These are phyloP conservation scores for Geosmithia morbida DNA, from an alignment of 2,329 filamentous ascomycete genomes.

Conservation along the genomic window DNA sequence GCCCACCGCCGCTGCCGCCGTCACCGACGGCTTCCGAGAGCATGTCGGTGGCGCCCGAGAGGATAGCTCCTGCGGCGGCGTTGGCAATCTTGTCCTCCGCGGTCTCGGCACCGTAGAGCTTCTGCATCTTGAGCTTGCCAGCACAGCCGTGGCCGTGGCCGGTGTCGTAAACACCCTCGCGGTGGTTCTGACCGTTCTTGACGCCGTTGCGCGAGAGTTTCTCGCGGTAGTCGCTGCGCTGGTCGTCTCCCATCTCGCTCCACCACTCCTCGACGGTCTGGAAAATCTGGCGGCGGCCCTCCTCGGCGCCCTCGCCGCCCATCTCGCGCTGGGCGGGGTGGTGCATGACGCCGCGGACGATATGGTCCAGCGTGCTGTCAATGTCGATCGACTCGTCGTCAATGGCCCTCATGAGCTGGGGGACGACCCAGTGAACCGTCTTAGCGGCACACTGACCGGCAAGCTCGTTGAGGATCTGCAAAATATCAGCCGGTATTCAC, in stretches of 20 bases:
- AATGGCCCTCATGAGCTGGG: conserved; percentile 78
- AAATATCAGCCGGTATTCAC: background rate
- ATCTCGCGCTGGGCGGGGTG: conserved; percentile 66
- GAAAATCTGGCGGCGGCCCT: conserved; percentile 69
- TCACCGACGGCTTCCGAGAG: conserved; percentile 9
- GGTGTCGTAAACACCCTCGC: conserved; percentile 67
- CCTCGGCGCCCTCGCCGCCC: conserved; percentile 54
- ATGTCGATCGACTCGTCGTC: conserved; percentile 62
- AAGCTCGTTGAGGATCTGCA: conserved; percentile 65
- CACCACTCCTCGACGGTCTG: conserved; percentile 74
- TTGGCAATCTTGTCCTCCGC: conserved; percentile 41
- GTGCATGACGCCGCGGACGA: conserved; percentile 73
- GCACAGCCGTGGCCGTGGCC: conserved; percentile 76
- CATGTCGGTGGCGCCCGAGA: conserved; percentile 41
- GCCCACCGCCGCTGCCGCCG: conserved; percentile 47
- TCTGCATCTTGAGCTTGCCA: conserved; percentile 66
- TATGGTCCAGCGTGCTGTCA: conserved; percentile 55
- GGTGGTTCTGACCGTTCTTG: conserved; percentile 66
- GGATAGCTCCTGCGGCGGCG: conserved; percentile 39
- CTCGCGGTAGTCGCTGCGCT: conserved; percentile 52
- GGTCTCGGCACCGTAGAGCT: conserved; percentile 38
- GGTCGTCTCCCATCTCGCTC: conserved; percentile 46
- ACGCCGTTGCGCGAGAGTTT: conserved; percentile 73
- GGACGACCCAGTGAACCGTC: conserved; percentile 73
- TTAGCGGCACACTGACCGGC: conserved; percentile 71